Evolutionary conservation across 148 eudicot genomes (phyloP).

Genomic region (Oxyria digyna): DNA sequence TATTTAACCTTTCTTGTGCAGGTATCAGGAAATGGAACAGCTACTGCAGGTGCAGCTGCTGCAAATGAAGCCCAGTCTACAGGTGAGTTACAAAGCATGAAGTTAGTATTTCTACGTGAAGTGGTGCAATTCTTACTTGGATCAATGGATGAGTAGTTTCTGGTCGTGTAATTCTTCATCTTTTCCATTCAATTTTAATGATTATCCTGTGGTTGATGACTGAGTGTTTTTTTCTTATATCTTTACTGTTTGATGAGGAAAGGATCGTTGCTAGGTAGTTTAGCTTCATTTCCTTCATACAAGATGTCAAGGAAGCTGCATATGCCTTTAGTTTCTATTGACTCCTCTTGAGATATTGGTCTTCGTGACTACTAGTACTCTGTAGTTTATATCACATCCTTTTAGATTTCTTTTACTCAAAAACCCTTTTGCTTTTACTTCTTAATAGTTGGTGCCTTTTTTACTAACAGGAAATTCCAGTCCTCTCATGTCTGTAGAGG

Average conservation of each 20-base stretch:
- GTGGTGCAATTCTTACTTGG: background rate
- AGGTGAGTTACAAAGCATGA: constrained; percentile 14
- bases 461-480: constrained; percentile 29
- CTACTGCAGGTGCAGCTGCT: constrained; percentile 26
- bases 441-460: background rate
- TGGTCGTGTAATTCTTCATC: background rate
- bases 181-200: background rate
- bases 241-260: background rate
- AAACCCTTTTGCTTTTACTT: background rate
- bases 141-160: constrained; percentile 17
- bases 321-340: background rate
- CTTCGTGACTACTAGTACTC: constrained; percentile 1
- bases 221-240: background rate
- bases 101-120: constrained; percentile 12
- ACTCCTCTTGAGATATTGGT: background rate
- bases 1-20: constrained; percentile 11
- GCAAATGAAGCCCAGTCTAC: constrained; percentile 28
- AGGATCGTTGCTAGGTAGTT: background rate
- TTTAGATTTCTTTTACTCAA: background rate
- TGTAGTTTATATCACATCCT: background rate
- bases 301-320: background rate
- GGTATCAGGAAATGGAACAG: constrained; percentile 68
- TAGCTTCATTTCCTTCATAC: background rate
- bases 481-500: constrained; percentile 56
- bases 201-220: background rate